A percentile compares a stretch with the other conserved stretches of the same genome.
Conservation (phyloP, 2,329 filamentous ascomycete species). For the Microdochium trichocladiopsis region DNA sequence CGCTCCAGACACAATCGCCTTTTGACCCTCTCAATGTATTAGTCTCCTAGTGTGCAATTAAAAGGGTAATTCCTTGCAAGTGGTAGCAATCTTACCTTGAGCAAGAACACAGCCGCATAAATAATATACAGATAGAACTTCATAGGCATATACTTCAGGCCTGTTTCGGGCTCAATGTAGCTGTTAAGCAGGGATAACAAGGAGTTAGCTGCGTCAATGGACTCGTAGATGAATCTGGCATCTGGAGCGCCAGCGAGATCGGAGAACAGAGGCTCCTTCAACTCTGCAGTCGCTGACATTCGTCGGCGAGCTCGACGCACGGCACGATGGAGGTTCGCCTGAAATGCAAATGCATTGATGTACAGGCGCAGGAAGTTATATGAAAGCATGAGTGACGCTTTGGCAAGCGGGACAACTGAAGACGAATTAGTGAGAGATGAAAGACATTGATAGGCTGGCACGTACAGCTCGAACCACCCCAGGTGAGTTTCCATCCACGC, state of each 20-base stretch:
- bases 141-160: conserved; percentile 57
- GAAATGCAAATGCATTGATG: conserved; percentile 70
- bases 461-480: conserved; percentile 58
- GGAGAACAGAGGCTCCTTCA: conserved; percentile 29
- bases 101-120: conserved; percentile 58
- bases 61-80: neutral
- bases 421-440: neutral
- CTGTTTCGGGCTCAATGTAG: conserved; percentile 50
- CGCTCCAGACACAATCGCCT: conserved; percentile 49
- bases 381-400: conserved; percentile 60
- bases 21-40: neutral
- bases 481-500: conserved; percentile 63
- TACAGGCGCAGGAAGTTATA: conserved; percentile 69
- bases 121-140: conserved; percentile 57
- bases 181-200: conserved; percentile 54
- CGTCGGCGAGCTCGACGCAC: conserved; percentile 19
- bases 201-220: conserved; percentile 56
- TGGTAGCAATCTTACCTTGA: conserved; percentile 40
- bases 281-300: neutral
- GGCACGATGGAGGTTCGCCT: conserved; percentile 54
- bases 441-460: conserved; percentile 2
- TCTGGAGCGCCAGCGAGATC: conserved; percentile 55
- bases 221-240: conserved; percentile 60
- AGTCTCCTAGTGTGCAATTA: neutral
- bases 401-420: conserved; percentile 54